phyloP scores from a whole-genome alignment of 2,329 filamentous ascomycete genomes.

The Aureobasidium sp. region DNA sequence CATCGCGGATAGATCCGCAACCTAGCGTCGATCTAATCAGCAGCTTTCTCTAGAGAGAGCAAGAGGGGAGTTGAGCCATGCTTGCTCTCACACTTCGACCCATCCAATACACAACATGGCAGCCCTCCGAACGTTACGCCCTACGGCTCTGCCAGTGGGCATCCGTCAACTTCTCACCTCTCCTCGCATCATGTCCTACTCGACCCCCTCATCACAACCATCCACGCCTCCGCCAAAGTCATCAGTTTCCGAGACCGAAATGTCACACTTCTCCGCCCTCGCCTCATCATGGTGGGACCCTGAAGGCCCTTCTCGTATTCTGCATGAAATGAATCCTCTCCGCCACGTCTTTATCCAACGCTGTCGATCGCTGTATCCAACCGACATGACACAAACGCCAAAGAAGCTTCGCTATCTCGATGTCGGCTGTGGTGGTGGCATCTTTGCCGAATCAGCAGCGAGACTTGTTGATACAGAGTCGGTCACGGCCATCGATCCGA shows the following conservation, averaged over 20 bases:
- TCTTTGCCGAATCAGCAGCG: conserved; percentile 84
- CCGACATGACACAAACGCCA: neutral
- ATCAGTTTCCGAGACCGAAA: conserved; percentile 79
- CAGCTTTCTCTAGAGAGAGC: neutral
- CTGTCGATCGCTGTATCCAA: conserved; percentile 44
- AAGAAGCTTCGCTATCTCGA: conserved; percentile 66
- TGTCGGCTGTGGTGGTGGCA: conserved; percentile 90
- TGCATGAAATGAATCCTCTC: conserved; percentile 97
- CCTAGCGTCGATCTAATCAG: conserved; percentile 5
- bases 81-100: neutral
- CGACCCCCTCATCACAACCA: neutral
- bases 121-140: conserved; percentile 4
- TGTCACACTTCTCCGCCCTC: conserved; percentile 89
- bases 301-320: conserved; percentile 78
- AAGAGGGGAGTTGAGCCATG: too few species aligned
- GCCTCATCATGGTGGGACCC: conserved; percentile 97
- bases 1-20: neutral
- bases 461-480: conserved; percentile 53
- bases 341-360: conserved; percentile 82
- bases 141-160: conserved; percentile 1
- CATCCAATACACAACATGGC: neutral
- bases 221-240: conserved; percentile 25
- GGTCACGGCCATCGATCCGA: conserved; percentile 73
- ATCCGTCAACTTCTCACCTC: conserved; percentile 1
- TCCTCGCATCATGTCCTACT: conserved; percentile 2